Percentiles rank a stretch among this genome's conserved stretches.
Conservation (phyloP, 2,329 filamentous ascomycete species). For the Colletotrichum chlorophyti region DNA sequence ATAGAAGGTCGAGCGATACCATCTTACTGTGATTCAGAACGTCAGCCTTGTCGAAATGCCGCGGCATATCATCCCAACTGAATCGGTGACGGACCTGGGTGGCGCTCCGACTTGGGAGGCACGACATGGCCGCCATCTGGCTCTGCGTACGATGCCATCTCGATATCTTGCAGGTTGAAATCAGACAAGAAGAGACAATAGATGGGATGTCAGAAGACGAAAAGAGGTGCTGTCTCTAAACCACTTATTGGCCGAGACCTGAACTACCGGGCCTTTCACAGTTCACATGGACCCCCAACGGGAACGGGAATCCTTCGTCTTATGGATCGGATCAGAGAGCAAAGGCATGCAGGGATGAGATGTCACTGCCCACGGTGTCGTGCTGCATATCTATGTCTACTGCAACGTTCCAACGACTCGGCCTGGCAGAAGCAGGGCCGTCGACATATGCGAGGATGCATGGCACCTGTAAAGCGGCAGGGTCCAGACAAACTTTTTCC, state of each 20-base stretch:
- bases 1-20: constrained; percentile 76
- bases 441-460: constrained; percentile 6
- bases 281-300: background rate
- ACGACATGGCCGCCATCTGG: background rate
- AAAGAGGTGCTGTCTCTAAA: background rate
- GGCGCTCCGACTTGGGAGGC: constrained; percentile 38
- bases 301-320: constrained; percentile 16
- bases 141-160: constrained; percentile 11
- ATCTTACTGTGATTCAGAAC: constrained; percentile 56
- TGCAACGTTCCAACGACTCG: no score
- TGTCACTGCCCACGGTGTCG: background rate
- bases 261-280: background rate
- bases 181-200: background rate
- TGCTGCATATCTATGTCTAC: background rate
- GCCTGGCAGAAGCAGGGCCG: background rate
- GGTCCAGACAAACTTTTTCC: constrained; percentile 16
- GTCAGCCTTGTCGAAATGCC: background rate
- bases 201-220: background rate
- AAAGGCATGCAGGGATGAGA: background rate
- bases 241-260: background rate
- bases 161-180: background rate
- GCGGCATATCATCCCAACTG: no score
- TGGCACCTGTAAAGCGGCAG: no score
- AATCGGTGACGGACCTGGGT: constrained; percentile 39
- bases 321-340: constrained; percentile 1